A percentile compares a stretch with the other conserved stretches of the same genome.
phyloP scores from a whole-genome alignment of 2,329 filamentous ascomycete genomes.

The Neonectria sp. region DNA sequence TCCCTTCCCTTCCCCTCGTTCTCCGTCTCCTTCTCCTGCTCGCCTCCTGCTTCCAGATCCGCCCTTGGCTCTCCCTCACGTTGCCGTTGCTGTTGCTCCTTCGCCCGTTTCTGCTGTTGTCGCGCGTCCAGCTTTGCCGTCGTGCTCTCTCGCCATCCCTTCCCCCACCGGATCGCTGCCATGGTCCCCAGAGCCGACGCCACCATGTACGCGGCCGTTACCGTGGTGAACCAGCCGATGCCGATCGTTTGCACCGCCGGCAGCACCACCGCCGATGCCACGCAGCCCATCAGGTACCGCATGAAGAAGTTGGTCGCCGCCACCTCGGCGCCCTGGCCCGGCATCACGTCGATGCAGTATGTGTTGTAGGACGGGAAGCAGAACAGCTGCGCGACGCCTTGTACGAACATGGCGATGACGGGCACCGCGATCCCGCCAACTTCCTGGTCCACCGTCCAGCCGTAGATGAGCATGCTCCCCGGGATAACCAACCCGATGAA shows the following conservation, averaged over 20 bases:
- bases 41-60: slow-evolving; percentile 7
- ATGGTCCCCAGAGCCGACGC: slow-evolving; percentile 54
- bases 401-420: slow-evolving; percentile 81
- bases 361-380: slow-evolving; percentile 84
- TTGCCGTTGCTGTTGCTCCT: slow-evolving; percentile 3
- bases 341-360: slow-evolving; percentile 89
- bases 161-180: slow-evolving; percentile 57
- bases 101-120: slow-evolving; percentile 25
- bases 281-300: slow-evolving; percentile 81
- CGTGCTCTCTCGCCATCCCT: slow-evolving; percentile 57
- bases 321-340: slow-evolving; percentile 76
- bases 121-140: slow-evolving; percentile 42
- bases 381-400: slow-evolving; percentile 82
- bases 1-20: neutral
- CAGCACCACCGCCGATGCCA: slow-evolving; percentile 79
- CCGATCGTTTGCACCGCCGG: slow-evolving; percentile 83
- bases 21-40: neutral
- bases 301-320: slow-evolving; percentile 86
- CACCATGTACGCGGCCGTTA: slow-evolving; percentile 60
- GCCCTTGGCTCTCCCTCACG: slow-evolving; percentile 11
- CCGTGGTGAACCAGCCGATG: slow-evolving; percentile 86
- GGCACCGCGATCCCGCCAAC: slow-evolving; percentile 72
- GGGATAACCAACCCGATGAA: slow-evolving; percentile 73
- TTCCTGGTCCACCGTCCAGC: slow-evolving; percentile 65
- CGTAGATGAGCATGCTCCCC: slow-evolving; percentile 75